Percentiles rank a stretch among this genome's conserved stretches.
phyloP scores from a whole-genome alignment of 768 basidiomycete species.

The Tubosaeta sp. region DNA sequence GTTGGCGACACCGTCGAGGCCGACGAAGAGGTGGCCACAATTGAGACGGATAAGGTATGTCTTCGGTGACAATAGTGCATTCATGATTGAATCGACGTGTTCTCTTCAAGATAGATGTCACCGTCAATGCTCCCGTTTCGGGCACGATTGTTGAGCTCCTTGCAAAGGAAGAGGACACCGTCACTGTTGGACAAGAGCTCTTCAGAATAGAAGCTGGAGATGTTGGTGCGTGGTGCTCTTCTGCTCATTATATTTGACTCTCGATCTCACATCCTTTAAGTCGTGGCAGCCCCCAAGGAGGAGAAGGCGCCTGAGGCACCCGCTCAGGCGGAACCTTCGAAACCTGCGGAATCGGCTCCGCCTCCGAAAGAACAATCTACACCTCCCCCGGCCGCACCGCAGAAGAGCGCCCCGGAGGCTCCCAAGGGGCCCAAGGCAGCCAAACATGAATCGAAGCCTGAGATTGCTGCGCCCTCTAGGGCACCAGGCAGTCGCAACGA shows the following conservation, averaged over 20 bases:
- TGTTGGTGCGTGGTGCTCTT: slow-evolving; percentile 36
- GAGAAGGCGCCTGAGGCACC: slow-evolving; percentile 23
- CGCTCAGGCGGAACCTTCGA: slow-evolving; percentile 22
- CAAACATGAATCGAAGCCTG: slow-evolving; percentile 31
- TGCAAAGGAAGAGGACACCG: slow-evolving; percentile 90
- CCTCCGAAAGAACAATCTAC: slow-evolving; percentile 48
- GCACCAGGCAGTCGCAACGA: slow-evolving; percentile 65
- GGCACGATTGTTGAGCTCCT: slow-evolving; percentile 86
- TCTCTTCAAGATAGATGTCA: slow-evolving; percentile 80
- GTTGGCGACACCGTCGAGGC: slow-evolving; percentile 85
- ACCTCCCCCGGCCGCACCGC: slow-evolving; percentile 41
- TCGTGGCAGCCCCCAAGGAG: slow-evolving; percentile 29
- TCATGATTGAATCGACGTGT: neutral
- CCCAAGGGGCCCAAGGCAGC: slow-evolving; percentile 34
- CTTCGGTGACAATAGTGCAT: neutral
- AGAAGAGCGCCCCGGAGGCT: slow-evolving; percentile 23
- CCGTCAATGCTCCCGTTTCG: slow-evolving; percentile 87
- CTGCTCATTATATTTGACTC: neutral
- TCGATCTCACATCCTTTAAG: slow-evolving; percentile 6
- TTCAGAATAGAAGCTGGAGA: slow-evolving; percentile 87
- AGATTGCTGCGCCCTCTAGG: slow-evolving; percentile 31
- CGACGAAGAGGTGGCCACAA: slow-evolving; percentile 96
- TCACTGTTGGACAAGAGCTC: slow-evolving; percentile 90
- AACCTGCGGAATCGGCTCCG: slow-evolving; percentile 39
- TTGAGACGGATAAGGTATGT: slow-evolving; percentile 95